Evolutionary conservation across 2,329 filamentous ascomycete genomes (phyloP).

Genomic region (Aspergillus ustus): DNA sequence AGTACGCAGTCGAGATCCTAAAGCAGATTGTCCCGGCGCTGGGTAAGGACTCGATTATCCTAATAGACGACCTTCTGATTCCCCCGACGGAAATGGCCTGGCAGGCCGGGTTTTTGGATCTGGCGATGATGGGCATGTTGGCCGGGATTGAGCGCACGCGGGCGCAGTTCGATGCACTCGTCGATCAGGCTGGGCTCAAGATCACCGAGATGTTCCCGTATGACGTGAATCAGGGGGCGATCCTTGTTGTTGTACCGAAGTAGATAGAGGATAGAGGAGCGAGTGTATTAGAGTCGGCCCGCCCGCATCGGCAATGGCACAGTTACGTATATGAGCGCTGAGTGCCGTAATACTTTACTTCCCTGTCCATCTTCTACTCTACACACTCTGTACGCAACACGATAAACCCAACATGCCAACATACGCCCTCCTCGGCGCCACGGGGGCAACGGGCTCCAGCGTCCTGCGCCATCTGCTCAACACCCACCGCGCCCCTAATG

Average conservation of each 20-base stretch:
- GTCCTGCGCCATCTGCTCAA: neutral
- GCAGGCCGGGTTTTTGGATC: constrained; percentile 6
- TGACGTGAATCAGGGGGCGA: neutral
- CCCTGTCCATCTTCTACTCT: too few species aligned
- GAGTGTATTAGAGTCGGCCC: too few species aligned
- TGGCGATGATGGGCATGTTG: constrained; percentile 14
- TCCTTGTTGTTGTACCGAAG: neutral
- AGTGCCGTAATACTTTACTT: too few species aligned
- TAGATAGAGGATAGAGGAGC: neutral
- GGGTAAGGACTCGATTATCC: constrained; percentile 10
- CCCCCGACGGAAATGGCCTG: neutral
- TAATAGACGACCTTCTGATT: constrained; percentile 18
- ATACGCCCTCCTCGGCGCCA: constrained; percentile 4
- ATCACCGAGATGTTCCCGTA: constrained; percentile 4
- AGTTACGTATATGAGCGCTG: neutral
- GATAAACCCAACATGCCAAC: neutral
- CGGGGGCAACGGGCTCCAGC: neutral
- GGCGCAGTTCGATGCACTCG: neutral
- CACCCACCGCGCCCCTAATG: neutral
- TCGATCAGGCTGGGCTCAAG: constrained; percentile 1
- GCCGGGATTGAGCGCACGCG: constrained; percentile 5
- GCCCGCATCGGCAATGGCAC: too few species aligned
- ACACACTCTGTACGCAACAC: too few species aligned
- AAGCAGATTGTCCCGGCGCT: constrained; percentile 16
- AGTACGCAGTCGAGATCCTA: constrained; percentile 17